Percentiles rank a stretch among this genome's conserved stretches.
These are phyloP conservation scores for Polyplosphaeria fusca DNA, from an alignment of 495 filamentous ascomycete genomes.

Conservation along the genomic window DNA sequence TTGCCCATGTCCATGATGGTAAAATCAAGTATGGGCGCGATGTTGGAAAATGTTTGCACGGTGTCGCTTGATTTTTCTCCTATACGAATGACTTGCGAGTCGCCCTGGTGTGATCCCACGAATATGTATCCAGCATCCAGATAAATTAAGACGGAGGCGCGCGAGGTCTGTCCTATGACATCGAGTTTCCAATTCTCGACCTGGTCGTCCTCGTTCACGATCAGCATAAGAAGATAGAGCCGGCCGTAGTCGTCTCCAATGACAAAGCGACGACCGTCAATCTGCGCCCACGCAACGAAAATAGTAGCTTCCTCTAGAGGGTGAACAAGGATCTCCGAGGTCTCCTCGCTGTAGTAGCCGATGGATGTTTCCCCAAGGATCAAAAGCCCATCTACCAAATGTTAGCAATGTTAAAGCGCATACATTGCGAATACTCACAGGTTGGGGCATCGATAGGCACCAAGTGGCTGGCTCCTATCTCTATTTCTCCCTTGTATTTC, in stretches of 20 bases:
- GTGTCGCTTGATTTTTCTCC: constrained; percentile 53
- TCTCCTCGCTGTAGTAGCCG: constrained; percentile 71
- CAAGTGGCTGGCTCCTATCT: constrained; percentile 71
- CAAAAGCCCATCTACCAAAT: constrained; percentile 50
- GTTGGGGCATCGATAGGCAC: constrained; percentile 73
- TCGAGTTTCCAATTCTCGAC: constrained; percentile 66
- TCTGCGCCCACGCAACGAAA: constrained; percentile 83
- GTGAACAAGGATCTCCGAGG: constrained; percentile 59
- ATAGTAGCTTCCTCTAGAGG: constrained; percentile 68
- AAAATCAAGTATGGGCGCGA: constrained; percentile 90
- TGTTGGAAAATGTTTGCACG: constrained; percentile 76
- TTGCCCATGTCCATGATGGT: constrained; percentile 93
- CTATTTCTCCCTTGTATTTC: constrained; percentile 57
- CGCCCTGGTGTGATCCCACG: constrained; percentile 86
- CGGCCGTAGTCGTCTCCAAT: constrained; percentile 87
- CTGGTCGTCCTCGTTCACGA: constrained; percentile 58
- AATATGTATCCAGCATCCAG: constrained; percentile 72
- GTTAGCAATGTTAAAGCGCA: background rate
- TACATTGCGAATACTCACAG: constrained; percentile 42
- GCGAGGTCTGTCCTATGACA: constrained; percentile 65
- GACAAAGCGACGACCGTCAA: constrained; percentile 75
- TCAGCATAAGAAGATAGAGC: constrained; percentile 74
- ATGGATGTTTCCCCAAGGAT: constrained; percentile 83
- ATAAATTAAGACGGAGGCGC: constrained; percentile 74
- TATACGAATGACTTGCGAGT: constrained; percentile 79